A percentile compares a stretch with the other conserved stretches of the same genome.
These are phyloP conservation scores for Solanum appendiculatum DNA, from an alignment of 257 asterid species.

Conservation along the genomic window DNA sequence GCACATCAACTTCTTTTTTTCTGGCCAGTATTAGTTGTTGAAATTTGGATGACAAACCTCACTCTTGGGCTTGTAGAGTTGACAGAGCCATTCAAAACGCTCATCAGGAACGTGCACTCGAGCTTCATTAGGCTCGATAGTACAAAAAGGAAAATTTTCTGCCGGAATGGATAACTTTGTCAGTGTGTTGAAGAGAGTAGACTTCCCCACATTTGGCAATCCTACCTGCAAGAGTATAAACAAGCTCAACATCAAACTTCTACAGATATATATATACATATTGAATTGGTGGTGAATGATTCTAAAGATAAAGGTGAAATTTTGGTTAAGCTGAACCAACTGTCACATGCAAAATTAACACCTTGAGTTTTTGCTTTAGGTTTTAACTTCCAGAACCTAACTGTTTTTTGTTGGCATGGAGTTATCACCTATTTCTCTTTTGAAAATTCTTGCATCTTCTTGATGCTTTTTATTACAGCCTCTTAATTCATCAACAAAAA, in stretches of 20 bases:
- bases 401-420: not conserved
- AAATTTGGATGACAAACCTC: conserved; percentile 42
- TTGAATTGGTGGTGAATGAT: not conserved
- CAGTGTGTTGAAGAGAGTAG: conserved; percentile 95
- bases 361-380: not conserved
- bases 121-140: conserved; percentile 98
- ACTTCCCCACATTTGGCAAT: conserved; percentile 94
- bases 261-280: not conserved
- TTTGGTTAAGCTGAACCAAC: not conserved
- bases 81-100: conserved; percentile 93
- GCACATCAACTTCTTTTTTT: not conserved
- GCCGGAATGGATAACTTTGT: conserved; percentile 96
- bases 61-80: conserved; percentile 85
- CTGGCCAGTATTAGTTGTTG: not conserved
- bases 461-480: not conserved
- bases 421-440: not conserved
- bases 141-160: conserved; percentile 94
- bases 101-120: conserved; percentile 89
- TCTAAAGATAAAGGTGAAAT: not conserved
- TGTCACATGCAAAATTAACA: not conserved
- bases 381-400: not conserved
- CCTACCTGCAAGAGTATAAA: conserved; percentile 64
- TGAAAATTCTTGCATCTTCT: no score
- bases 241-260: not conserved
- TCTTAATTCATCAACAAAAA: not conserved